Evolutionary conservation across 257 asterid species (phyloP).

Genomic region (Ligustrum vulgare): DNA sequence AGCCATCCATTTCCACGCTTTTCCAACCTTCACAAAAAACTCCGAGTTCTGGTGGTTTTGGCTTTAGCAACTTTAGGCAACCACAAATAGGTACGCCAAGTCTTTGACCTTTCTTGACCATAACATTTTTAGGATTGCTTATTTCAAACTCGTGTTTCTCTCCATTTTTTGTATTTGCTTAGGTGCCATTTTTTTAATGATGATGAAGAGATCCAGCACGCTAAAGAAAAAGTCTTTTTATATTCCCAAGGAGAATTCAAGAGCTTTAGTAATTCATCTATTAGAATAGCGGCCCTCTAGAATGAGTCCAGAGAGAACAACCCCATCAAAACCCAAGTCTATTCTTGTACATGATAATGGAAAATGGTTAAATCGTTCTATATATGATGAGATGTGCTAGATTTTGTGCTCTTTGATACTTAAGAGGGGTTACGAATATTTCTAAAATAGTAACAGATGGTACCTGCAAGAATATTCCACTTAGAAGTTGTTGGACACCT

Average conservation of each 20-base stretch:
- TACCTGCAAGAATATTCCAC: not conserved
- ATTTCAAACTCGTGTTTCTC: not conserved
- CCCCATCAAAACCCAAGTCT: slow-evolving; percentile 26
- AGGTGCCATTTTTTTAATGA: slow-evolving; percentile 90
- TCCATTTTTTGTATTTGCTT: slow-evolving; percentile 12
- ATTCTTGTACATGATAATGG: slow-evolving; percentile 57
- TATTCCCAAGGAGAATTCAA: slow-evolving; percentile 95
- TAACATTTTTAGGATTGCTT: not conserved
- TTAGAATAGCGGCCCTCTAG: slow-evolving; percentile 75
- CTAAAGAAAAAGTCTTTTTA: slow-evolving; percentile 95
- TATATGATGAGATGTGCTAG: slow-evolving; percentile 6
- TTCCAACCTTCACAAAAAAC: slow-evolving; percentile 72
- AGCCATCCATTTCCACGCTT: slow-evolving; percentile 64
- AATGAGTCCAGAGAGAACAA: slow-evolving; percentile 51
- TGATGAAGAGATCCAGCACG: slow-evolving; percentile 74
- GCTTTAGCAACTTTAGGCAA: slow-evolving; percentile 74
- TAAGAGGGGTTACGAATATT: slow-evolving; percentile 2
- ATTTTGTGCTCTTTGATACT: slow-evolving; percentile 18
- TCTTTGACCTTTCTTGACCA: slow-evolving; percentile 11
- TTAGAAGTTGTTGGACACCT: not conserved
- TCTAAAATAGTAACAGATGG: not conserved
- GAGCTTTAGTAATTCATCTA: slow-evolving; percentile 92
- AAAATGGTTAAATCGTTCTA: slow-evolving; percentile 25
- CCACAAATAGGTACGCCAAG: slow-evolving; percentile 59
- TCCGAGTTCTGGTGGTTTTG: slow-evolving; percentile 58